Evolutionary conservation across 2,329 filamentous ascomycete genomes (phyloP).

Genomic region (Ilyonectria robusta): DNA sequence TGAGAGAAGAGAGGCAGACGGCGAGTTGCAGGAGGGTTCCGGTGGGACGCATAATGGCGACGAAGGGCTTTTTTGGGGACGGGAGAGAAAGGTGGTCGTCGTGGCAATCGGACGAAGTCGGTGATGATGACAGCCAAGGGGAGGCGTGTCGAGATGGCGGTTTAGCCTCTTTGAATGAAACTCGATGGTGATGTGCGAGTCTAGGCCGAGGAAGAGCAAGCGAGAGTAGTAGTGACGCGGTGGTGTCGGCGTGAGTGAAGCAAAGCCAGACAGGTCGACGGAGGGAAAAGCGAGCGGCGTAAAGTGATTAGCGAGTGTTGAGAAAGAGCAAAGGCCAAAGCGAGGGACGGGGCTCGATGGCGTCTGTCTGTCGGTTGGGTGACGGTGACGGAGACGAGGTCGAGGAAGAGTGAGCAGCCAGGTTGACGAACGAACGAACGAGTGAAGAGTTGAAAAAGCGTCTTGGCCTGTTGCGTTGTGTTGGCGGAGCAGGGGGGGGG

Average conservation of each 20-base stretch:
- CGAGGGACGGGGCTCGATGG: constrained; percentile 30
- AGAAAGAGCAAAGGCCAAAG: constrained; percentile 36
- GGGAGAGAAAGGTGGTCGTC: constrained; percentile 11
- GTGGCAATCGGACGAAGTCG: not conserved
- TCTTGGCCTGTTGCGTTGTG: constrained; percentile 27
- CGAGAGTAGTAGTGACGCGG: not conserved
- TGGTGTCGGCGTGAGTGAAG: not conserved
- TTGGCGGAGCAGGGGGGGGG: constrained; percentile 24
- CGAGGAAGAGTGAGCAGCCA: constrained; percentile 11
- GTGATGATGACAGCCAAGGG: constrained; percentile 20
- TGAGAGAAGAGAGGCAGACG: constrained; percentile 65
- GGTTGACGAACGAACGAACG: constrained; percentile 14
- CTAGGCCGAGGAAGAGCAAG: constrained; percentile 19
- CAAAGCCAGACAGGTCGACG: constrained; percentile 21
- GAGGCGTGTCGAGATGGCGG: constrained; percentile 23
- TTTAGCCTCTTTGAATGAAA: not conserved
- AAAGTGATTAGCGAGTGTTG: constrained; percentile 34
- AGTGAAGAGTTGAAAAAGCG: constrained; percentile 17
- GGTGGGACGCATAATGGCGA: constrained; percentile 64
- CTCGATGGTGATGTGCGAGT: constrained; percentile 9
- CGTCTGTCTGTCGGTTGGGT: constrained; percentile 23
- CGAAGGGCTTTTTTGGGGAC: constrained; percentile 9
- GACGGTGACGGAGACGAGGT: constrained; percentile 15
- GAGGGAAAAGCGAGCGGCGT: constrained; percentile 15
- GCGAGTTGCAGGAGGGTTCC: constrained; percentile 63